These are phyloP conservation scores for Citrus mangshanensis DNA, from an alignment of 345 rosid genomes.

Conservation along the genomic window DNA sequence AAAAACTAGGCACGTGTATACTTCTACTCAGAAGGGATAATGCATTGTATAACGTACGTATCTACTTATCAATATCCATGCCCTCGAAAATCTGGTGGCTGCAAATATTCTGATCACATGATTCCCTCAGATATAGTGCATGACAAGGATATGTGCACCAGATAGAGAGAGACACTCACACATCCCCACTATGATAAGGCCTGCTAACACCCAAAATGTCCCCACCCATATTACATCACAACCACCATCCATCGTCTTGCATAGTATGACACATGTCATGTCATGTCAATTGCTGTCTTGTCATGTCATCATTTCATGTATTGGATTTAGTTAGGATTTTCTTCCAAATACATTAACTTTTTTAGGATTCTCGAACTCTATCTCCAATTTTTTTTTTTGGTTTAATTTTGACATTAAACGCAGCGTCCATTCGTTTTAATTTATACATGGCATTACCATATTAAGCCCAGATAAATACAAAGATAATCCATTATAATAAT, in stretches of 20 bases:
- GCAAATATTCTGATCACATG: neutral
- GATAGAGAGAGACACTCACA: neutral
- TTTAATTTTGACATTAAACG: too few relatives aligned
- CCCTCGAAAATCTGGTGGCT: neutral
- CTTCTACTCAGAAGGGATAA: neutral
- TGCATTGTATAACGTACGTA: neutral
- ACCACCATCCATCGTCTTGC: slow-evolving; percentile 20
- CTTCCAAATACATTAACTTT: too few relatives aligned
- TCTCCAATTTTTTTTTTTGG: too few relatives aligned
- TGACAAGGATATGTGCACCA: neutral
- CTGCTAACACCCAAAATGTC: slow-evolving; percentile 23
- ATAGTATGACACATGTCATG: neutral
- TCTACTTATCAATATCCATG: neutral
- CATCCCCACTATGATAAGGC: slow-evolving; percentile 14
- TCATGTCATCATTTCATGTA: neutral
- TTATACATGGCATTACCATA: too few relatives aligned
- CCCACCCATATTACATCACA: slow-evolving; percentile 28
- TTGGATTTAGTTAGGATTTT: too few relatives aligned
- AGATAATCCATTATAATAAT: too few relatives aligned
- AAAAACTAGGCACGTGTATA: neutral
- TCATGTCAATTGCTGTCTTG: slow-evolving; percentile 19
- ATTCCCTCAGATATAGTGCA: neutral
- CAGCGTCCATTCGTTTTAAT: too few relatives aligned
- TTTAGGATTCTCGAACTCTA: too few relatives aligned
- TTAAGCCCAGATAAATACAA: too few relatives aligned